Conservation (phyloP, 345 rosid genomes). For the Geranium rotundifolium region DNA sequence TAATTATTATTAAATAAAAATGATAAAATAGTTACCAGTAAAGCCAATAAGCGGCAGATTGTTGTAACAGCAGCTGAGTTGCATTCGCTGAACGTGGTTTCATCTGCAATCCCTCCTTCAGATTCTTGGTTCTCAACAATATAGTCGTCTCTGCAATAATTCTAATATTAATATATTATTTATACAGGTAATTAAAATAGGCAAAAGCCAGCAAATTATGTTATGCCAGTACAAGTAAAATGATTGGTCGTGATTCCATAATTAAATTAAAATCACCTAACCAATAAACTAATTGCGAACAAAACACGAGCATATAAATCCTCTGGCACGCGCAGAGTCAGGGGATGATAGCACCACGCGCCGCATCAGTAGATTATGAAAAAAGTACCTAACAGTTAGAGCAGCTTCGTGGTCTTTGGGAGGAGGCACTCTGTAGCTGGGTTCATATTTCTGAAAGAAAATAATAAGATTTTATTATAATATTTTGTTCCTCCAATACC, state of each 20-base stretch:
- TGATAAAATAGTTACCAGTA: constrained; percentile 34
- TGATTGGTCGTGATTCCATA: constrained; percentile 16
- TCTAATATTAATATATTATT: background rate
- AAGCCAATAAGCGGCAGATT: constrained; percentile 53
- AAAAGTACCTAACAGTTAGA: constrained; percentile 43
- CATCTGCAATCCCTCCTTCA: constrained; percentile 18
- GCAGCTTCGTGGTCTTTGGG: constrained; percentile 45
- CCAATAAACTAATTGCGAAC: background rate
- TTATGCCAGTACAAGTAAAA: constrained; percentile 3
- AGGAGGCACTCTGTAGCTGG: constrained; percentile 56
- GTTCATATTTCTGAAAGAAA: constrained; percentile 48
- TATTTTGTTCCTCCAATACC: too few species aligned
- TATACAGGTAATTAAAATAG: background rate
- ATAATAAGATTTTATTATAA: background rate
- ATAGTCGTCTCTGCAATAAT: constrained; percentile 36
- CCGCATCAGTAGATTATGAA: background rate
- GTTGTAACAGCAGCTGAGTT: constrained; percentile 33
- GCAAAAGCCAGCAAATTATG: background rate
- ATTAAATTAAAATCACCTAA: background rate
- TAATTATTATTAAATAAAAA: too few species aligned
- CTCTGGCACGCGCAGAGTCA: background rate
- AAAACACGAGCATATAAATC: background rate
- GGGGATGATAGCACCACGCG: background rate
- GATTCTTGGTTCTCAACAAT: constrained; percentile 14
- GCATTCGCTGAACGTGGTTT: constrained; percentile 26